phyloP scores from a whole-genome alignment of 164 flowering plant species.

The Tinospora cordifolia region DNA sequence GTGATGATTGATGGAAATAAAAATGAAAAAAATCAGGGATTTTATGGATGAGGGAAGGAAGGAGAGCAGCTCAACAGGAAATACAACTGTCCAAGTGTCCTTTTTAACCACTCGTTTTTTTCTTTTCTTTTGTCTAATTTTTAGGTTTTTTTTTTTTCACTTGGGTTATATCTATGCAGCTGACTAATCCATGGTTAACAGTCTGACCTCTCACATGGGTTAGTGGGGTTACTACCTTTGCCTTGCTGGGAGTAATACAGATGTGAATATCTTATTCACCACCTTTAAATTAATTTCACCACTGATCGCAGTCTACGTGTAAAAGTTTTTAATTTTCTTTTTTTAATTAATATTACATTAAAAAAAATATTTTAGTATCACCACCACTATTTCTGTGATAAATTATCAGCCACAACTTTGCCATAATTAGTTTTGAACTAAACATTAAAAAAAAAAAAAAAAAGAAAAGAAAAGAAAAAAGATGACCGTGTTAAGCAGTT shows the following conservation, averaged over 20 bases:
- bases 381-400: no score
- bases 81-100: conserved; percentile 13
- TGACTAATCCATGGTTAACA: background rate
- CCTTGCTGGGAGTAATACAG: conserved; percentile 2
- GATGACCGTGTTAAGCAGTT: no score
- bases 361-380: background rate
- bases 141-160: background rate
- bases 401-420: no score
- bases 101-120: conserved; percentile 19
- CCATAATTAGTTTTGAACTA: no score
- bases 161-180: conserved; percentile 9
- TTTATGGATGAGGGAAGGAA: conserved; percentile 13
- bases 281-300: background rate
- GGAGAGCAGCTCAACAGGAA: conserved; percentile 3
- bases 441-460: no score
- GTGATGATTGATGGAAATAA: conserved; percentile 6
- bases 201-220: background rate
- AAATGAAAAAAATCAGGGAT: conserved; percentile 9
- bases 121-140: conserved; percentile 12
- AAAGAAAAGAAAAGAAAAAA: no score
- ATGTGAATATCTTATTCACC: background rate
- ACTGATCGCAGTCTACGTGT: background rate
- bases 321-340: no score
- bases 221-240: background rate
- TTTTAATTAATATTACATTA: no score